phyloP scores from a whole-genome alignment of 345 rosid genomes.

The Cardiospermum halicacabum region DNA sequence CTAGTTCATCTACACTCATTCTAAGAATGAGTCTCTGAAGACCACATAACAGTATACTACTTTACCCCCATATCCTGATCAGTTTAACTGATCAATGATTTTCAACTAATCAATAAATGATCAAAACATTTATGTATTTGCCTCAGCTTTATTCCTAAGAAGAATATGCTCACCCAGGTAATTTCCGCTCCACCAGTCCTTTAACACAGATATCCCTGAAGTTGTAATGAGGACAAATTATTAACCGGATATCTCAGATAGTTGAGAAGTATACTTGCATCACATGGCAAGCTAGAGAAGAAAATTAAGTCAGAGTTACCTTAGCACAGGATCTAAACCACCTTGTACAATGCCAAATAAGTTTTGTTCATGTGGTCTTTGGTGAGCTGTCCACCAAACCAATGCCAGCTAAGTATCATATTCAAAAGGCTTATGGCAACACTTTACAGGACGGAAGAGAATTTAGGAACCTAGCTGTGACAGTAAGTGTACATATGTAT shows the following conservation, averaged over 20 bases:
- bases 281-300: constrained; percentile 1
- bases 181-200: constrained; percentile 65
- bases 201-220: constrained; percentile 67
- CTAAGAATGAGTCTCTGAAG: neutral
- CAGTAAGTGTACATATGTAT: constrained; percentile 2
- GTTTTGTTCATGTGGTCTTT: constrained; percentile 67
- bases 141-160: neutral
- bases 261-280: neutral
- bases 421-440: constrained; percentile 9
- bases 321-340: constrained; percentile 64
- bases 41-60: neutral
- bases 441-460: neutral
- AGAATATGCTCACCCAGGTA: constrained; percentile 60
- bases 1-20: neutral
- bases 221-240: constrained; percentile 1
- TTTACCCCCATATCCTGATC: neutral
- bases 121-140: neutral
- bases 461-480: neutral
- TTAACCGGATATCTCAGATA: neutral
- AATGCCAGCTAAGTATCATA: constrained; percentile 4
- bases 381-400: constrained; percentile 50
- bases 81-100: neutral
- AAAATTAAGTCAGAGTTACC: constrained; percentile 32
- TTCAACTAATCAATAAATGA: neutral
- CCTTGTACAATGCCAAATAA: constrained; percentile 84